Evolutionary conservation across 2,329 filamentous ascomycete genomes (phyloP).

Genomic region (Mycocentrospora acerina): DNA sequence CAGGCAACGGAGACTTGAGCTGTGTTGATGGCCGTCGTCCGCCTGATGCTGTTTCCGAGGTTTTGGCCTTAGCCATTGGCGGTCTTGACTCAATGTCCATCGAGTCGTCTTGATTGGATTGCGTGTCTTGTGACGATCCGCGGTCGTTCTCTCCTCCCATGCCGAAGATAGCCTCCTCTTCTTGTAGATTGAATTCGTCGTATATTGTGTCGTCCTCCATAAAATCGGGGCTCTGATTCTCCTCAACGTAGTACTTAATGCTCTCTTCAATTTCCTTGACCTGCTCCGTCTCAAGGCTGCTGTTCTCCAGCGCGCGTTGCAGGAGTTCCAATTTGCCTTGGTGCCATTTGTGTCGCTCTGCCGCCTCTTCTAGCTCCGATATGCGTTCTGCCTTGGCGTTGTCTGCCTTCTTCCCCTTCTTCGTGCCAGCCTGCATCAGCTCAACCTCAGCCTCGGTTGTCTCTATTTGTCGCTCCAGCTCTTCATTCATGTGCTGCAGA

Average conservation of each 20-base stretch:
- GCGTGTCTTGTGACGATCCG: constrained; percentile 91
- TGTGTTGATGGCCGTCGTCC: constrained; percentile 79
- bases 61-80: constrained; percentile 56
- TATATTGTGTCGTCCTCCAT: constrained; percentile 94
- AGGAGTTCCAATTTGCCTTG: constrained; percentile 89
- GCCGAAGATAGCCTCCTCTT: constrained; percentile 87
- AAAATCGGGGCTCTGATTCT: constrained; percentile 85
- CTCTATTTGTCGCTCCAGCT: constrained; percentile 92
- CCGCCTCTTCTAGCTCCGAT: constrained; percentile 77
- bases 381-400: constrained; percentile 81
- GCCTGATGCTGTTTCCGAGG: constrained; percentile 60
- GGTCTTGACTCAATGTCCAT: constrained; percentile 59
- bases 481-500: constrained; percentile 81
- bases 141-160: constrained; percentile 79
- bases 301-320: constrained; percentile 87
- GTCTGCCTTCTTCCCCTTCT: constrained; percentile 89
- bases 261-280: constrained; percentile 87
- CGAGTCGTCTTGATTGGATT: constrained; percentile 85
- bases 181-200: constrained; percentile 87
- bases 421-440: constrained; percentile 80
- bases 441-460: constrained; percentile 88
- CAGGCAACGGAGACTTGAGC: constrained; percentile 91
- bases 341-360: constrained; percentile 96
- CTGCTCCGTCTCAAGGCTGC: constrained; percentile 81
- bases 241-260: constrained; percentile 93